A percentile compares a stretch with the other conserved stretches of the same genome.
Conservation (phyloP, 768 basidiomycete genomes). For the Wakefieldia striispora region DNA sequence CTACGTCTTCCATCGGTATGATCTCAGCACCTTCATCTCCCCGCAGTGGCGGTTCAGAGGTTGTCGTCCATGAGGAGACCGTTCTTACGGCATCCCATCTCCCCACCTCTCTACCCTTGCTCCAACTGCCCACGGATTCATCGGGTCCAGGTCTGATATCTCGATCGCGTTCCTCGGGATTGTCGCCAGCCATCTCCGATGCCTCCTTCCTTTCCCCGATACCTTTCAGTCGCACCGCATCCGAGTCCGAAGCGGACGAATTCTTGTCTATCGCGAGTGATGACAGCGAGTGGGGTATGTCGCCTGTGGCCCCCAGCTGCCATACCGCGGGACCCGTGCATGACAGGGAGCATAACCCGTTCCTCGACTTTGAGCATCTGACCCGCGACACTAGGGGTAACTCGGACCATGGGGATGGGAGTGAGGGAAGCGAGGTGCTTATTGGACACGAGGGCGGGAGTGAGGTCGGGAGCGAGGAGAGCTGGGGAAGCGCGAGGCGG, state of each 20-base stretch:
- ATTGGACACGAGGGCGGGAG: constrained; percentile 15
- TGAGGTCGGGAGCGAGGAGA: constrained; percentile 23
- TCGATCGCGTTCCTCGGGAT: constrained; percentile 6
- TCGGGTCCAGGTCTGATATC: not conserved
- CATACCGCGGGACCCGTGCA: not conserved
- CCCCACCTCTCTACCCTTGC: constrained; percentile 5
- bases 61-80: constrained; percentile 3
- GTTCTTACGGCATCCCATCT: not conserved
- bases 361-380: constrained; percentile 23
- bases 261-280: constrained; percentile 24
- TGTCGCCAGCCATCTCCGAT: constrained; percentile 20
- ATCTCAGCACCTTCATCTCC: constrained; percentile 24
- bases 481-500: constrained; percentile 25
- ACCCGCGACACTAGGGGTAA: not conserved
- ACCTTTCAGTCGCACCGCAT: constrained; percentile 13
- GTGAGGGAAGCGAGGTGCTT: constrained; percentile 21
- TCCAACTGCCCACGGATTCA: constrained; percentile 9
- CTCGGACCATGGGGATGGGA: constrained; percentile 7
- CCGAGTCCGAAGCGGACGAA: constrained; percentile 25
- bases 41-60: constrained; percentile 16
- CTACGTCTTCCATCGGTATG: constrained; percentile 23
- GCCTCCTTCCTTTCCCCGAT: constrained; percentile 27
- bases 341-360: constrained; percentile 18
- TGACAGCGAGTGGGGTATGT: constrained; percentile 13
- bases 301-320: not conserved